These are phyloP conservation scores for Alloascoidea hylecoeti DNA, from an alignment of 805 yeast species.

Conservation along the genomic window DNA sequence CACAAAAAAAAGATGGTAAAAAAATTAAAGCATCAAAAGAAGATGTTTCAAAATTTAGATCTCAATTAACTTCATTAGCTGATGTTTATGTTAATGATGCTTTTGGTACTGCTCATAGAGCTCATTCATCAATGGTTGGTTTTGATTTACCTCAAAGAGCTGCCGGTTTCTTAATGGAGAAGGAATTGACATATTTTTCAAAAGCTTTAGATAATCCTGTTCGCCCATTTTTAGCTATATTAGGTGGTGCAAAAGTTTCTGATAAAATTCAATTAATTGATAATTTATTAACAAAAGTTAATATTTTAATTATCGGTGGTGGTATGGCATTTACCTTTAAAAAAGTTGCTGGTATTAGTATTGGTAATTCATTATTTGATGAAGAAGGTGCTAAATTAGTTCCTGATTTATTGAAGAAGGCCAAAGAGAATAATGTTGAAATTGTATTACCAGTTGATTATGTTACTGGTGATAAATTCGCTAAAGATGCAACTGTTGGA, in stretches of 20 bases:
- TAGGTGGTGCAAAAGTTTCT: constrained; percentile 99
- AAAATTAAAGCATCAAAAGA: constrained; percentile 87
- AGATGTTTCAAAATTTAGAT: constrained; percentile 78
- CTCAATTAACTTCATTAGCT: constrained; percentile 80
- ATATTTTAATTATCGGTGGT: constrained; percentile 92
- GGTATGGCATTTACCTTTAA: constrained; percentile 99
- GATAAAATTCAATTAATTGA: constrained; percentile 98
- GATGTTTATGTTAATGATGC: constrained; percentile 94
- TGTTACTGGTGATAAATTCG: constrained; percentile 89
- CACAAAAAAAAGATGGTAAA: constrained; percentile 81
- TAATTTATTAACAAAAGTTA: constrained; percentile 85
- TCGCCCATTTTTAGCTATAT: constrained; percentile 96
- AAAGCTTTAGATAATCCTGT: constrained; percentile 97
- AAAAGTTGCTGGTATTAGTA: constrained; percentile 77
- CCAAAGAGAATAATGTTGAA: constrained; percentile 91
- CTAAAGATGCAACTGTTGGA: constrained; percentile 79
- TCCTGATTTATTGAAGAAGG: constrained; percentile 85
- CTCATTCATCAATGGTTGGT: constrained; percentile 99
- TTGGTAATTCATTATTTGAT: constrained; percentile 89
- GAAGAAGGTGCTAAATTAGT: constrained; percentile 93
- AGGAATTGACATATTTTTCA: constrained; percentile 94
- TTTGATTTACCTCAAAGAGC: constrained; percentile 92
- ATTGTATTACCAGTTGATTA: constrained; percentile 90
- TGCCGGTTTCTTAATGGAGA: constrained; percentile 96
- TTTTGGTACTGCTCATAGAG: constrained; percentile 99